Conservation (phyloP, 78 protist species). For the Emiliania huxleyi region DNA sequence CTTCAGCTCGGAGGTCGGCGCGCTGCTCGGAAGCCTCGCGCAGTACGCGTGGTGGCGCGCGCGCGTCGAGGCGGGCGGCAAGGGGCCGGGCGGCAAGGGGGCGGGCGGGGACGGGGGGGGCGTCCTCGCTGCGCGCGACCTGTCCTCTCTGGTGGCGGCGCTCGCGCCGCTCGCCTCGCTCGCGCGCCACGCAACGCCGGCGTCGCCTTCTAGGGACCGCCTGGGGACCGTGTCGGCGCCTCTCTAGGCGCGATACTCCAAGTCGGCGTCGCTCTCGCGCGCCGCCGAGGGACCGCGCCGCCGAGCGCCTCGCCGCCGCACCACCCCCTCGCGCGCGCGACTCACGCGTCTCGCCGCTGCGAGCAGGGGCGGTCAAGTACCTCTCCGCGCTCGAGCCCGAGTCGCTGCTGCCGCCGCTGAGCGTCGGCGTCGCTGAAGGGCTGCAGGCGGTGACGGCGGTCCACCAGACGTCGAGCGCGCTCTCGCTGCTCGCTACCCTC, state of each 20-base stretch:
- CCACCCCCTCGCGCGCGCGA: too few species aligned
- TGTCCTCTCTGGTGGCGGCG: not conserved
- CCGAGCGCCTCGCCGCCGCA: too few species aligned
- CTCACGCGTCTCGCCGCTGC: too few species aligned
- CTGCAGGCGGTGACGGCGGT: slow-evolving; percentile 1
- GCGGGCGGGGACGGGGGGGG: not conserved
- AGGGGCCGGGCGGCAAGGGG: not conserved
- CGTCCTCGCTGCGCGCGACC: not conserved
- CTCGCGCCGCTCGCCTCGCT: not conserved
- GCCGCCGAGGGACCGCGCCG: not conserved
- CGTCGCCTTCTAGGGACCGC: not conserved
- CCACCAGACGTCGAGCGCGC: not conserved
- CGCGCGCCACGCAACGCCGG: not conserved
- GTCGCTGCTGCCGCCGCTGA: not conserved
- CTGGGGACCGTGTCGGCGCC: too few species aligned
- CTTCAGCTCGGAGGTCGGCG: not conserved
- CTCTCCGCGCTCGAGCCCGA: not conserved
- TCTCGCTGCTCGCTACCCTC: not conserved
- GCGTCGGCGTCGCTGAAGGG: not conserved
- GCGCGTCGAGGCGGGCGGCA: not conserved
- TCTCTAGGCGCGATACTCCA: not conserved
- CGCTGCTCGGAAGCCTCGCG: not conserved
- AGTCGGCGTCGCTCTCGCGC: not conserved
- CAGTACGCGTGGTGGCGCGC: not conserved
- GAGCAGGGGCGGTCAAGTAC: not conserved